Conservation (phyloP, 306 rosid species). For the Sechiopsis laciniata region DNA sequence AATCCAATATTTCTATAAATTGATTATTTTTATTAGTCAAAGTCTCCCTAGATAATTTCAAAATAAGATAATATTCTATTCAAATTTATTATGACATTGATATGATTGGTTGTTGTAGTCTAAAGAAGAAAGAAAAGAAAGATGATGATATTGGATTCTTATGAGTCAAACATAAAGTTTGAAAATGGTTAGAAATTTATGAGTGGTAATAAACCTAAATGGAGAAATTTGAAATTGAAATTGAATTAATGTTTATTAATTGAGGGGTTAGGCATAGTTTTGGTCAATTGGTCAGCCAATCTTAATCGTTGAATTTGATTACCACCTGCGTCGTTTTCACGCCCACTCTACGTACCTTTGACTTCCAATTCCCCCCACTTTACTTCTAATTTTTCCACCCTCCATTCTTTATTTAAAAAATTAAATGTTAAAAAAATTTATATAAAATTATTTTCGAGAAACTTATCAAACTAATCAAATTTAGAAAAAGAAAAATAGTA, state of each 20-base stretch:
- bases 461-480: too few species aligned
- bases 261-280: slow-evolving; percentile 25
- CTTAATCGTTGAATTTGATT: slow-evolving; percentile 27
- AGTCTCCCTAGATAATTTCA: background rate
- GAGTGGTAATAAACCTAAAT: slow-evolving; percentile 37
- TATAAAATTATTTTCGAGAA: too few species aligned
- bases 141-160: background rate
- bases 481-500: too few species aligned
- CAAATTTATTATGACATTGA: background rate
- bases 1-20: too few species aligned
- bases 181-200: slow-evolving; percentile 26
- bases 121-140: background rate
- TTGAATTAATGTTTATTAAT: background rate
- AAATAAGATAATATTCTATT: background rate
- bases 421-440: too few species aligned
- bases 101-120: background rate
- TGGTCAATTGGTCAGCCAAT: slow-evolving; percentile 36
- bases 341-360: slow-evolving; percentile 30
- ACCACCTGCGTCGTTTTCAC: slow-evolving; percentile 29
- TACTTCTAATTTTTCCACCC: slow-evolving; percentile 13
- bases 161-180: slow-evolving; percentile 31
- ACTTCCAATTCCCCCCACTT: slow-evolving; percentile 13
- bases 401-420: background rate
- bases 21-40: background rate
- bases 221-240: slow-evolving; percentile 22